Evolutionary conservation across 495 filamentous ascomycete genomes (phyloP), one percentile per base, ranked within the genome.

Genomic region (Hypoxylon rickii): DNA sequence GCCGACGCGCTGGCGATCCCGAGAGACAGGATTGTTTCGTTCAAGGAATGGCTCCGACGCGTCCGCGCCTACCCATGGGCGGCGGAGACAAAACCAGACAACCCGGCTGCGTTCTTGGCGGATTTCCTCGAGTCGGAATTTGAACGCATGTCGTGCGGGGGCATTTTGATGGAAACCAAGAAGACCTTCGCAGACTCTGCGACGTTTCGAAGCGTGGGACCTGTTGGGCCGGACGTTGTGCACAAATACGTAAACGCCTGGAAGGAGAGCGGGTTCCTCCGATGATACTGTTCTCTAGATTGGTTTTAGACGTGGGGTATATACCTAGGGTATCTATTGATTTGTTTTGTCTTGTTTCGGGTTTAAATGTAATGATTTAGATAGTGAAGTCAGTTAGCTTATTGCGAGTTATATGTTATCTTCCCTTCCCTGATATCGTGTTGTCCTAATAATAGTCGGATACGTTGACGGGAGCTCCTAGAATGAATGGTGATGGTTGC

Each of bases 161-260:
- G 75, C 0, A 53, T 82, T 3, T 4, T 82, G 0, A 45, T 83
- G 51, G 76, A 73, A 21, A 76, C 73, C 0, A 51, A 38, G 3
- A 72, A 73, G 40, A 57, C 61, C 3, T 24, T 49, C 1, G 71
- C 75, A 48, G 74, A 80, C 63, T 81, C 78, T 4, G 17, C 61
- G 11, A 76, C 75, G 2, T 48, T 81, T 46, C 31, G 44, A 0
- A 36, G 10, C 3, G 58, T 67, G 1, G 63, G 67, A 0, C 73
- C 75, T 1, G 73, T 81, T 16, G 57, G 58, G 31, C 63, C 58
- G 1, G 68, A 73, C 8, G 39, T 75, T 15, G 69, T 66, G 3
- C 67, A 57, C 51, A 72, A 69, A 40, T 79, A 74, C 53, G 55
- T 79, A 22, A 44, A 62, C 0, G 34, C 51, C 2, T 81, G 77